Conservation (phyloP, 73 alveolate genomes). For the Paramecium tetraurelia region DNA sequence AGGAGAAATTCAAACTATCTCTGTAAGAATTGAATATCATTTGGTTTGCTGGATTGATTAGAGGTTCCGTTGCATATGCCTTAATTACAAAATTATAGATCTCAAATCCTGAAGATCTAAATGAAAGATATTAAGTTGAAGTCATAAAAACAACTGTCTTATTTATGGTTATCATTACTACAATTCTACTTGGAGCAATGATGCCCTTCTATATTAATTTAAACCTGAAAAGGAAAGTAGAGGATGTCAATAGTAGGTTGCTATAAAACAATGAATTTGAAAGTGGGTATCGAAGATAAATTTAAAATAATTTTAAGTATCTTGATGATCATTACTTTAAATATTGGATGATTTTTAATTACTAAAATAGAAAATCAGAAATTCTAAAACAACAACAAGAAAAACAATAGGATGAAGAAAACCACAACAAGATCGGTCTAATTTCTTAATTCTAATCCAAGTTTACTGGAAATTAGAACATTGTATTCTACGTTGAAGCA, state of each 20-base stretch:
- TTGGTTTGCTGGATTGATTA: constrained; percentile 86
- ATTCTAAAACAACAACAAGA: not conserved
- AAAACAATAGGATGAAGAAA: not conserved
- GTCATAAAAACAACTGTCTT: constrained; percentile 52
- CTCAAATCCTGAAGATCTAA: not conserved
- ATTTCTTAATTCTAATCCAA: not conserved
- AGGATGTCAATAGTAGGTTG: not conserved
- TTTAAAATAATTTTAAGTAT: not conserved
- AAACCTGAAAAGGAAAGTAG: not conserved
- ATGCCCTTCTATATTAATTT: constrained; percentile 54
- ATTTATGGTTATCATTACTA: constrained; percentile 54
- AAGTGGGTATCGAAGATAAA: not conserved
- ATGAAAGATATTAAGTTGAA: not conserved
- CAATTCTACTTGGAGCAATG: constrained; percentile 45
- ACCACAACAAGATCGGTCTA: not conserved
- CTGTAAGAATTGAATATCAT: constrained; percentile 61
- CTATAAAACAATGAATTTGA: not conserved
- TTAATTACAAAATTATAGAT: constrained; percentile 59
- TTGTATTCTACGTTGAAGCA: not conserved
- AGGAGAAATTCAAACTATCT: constrained; percentile 33
- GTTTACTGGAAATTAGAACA: constrained; percentile 21
- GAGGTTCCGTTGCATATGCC: constrained; percentile 93
- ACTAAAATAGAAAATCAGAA: constrained; percentile 37
- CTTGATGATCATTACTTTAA: constrained; percentile 37
- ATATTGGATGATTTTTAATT: constrained; percentile 37